Percentiles rank a stretch among this genome's conserved stretches.
These are phyloP conservation scores for Nymphaea thermarum DNA, from an alignment of 164 flowering plant genomes.

Conservation along the genomic window DNA sequence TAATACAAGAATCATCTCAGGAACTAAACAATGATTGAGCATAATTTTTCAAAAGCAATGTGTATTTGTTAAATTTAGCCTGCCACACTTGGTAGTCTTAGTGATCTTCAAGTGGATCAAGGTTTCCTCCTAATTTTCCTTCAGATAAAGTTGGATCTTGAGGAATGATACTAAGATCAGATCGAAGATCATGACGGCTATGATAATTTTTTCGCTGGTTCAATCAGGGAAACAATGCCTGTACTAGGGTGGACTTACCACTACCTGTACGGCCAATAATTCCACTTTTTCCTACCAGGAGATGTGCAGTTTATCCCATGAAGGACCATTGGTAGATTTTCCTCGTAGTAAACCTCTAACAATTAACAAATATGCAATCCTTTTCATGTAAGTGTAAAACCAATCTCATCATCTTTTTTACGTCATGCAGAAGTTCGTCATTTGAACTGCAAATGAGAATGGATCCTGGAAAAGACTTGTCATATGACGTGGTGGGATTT, in stretches of 20 bases:
- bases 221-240: conserved; percentile 78
- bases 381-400: too few relatives aligned
- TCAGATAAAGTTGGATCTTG: conserved; percentile 91
- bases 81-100: conserved; percentile 80
- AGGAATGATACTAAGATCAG: conserved; percentile 85
- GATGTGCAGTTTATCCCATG: conserved; percentile 63
- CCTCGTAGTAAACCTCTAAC: conserved; percentile 81
- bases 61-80: conserved; percentile 24
- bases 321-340: conserved; percentile 88
- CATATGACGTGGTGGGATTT: too few relatives aligned
- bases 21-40: neutral
- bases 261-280: conserved; percentile 97
- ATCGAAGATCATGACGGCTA: conserved; percentile 88
- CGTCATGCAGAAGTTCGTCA: too few relatives aligned
- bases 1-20: conserved; percentile 7
- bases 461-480: too few relatives aligned
- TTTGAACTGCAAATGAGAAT: too few relatives aligned
- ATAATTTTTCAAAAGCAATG: neutral
- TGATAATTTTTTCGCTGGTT: conserved; percentile 71
- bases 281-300: conserved; percentile 90
- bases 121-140: conserved; percentile 82
- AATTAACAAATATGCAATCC: too few relatives aligned
- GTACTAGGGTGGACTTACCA: conserved; percentile 92
- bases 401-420: too few relatives aligned
- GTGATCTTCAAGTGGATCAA: conserved; percentile 92